Conservation (phyloP, 352 stramenopile genomes). For the Phytophthora pisi region DNA sequence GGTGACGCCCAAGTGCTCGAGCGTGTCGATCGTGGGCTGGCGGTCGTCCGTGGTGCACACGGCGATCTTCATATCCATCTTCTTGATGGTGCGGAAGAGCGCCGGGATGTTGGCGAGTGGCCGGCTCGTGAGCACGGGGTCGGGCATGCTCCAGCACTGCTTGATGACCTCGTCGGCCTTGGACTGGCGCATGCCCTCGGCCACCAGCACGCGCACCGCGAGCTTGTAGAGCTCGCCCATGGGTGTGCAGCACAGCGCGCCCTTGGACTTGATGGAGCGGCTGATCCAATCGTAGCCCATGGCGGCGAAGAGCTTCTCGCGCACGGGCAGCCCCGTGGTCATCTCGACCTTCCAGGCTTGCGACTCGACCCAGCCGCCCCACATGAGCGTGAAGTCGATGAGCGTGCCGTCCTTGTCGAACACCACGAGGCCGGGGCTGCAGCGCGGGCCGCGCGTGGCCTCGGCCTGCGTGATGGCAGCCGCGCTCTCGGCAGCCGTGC, state of each 20-base stretch:
- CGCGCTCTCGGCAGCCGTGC: slow-evolving; percentile 37
- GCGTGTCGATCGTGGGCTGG: slow-evolving; percentile 74
- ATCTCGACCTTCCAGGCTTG: slow-evolving; percentile 88
- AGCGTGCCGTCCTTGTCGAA: slow-evolving; percentile 92
- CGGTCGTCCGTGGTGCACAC: slow-evolving; percentile 89
- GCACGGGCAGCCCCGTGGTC: slow-evolving; percentile 74
- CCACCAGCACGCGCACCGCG: slow-evolving; percentile 73
- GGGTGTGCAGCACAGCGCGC: slow-evolving; percentile 82
- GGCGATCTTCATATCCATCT: slow-evolving; percentile 89
- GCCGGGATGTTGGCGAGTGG: slow-evolving; percentile 73
- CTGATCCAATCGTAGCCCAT: slow-evolving; percentile 90
- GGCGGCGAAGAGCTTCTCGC: slow-evolving; percentile 85
- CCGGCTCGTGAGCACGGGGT: slow-evolving; percentile 73
- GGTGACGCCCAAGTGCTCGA: slow-evolving; percentile 73
- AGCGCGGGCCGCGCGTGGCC: slow-evolving; percentile 38
- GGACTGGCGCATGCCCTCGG: slow-evolving; percentile 68
- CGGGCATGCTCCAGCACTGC: slow-evolving; percentile 85
- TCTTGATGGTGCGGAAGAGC: slow-evolving; percentile 85
- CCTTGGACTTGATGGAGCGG: slow-evolving; percentile 82
- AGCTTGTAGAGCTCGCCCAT: slow-evolving; percentile 89
- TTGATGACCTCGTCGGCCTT: slow-evolving; percentile 70
- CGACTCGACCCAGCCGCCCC: slow-evolving; percentile 86
- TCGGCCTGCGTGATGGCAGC: slow-evolving; percentile 29
- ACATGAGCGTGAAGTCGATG: slow-evolving; percentile 92
- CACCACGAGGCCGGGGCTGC: slow-evolving; percentile 76